phyloP scores from a whole-genome alignment of 768 basidiomycete species.

The Lentinula sp. region DNA sequence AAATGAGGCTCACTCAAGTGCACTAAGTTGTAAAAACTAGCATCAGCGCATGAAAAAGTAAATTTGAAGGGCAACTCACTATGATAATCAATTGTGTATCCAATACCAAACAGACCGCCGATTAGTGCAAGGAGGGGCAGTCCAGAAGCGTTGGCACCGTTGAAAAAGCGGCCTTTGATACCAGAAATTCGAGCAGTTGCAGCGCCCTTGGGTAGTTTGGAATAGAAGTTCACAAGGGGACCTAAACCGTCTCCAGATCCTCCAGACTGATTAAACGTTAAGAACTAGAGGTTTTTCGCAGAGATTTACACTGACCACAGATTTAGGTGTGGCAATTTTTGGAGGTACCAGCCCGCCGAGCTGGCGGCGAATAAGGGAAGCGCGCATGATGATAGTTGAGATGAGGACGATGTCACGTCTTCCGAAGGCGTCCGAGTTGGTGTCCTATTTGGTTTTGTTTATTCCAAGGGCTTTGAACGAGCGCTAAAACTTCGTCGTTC shows the following conservation, averaged over 20 bases:
- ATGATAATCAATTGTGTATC: slow-evolving; percentile 87
- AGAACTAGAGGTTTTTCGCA: slow-evolving; percentile 6
- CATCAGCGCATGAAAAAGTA: background rate
- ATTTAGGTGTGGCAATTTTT: slow-evolving; percentile 88
- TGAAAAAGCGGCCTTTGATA: slow-evolving; percentile 78
- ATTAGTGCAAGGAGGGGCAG: slow-evolving; percentile 61
- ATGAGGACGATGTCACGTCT: background rate
- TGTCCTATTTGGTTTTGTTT: background rate
- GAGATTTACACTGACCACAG: slow-evolving; percentile 55
- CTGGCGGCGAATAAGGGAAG: slow-evolving; percentile 79
- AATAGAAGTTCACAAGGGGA: slow-evolving; percentile 92
- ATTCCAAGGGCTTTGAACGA: background rate
- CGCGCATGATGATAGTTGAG: slow-evolving; percentile 54
- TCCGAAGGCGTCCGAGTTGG: background rate
- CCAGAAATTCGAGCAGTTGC: slow-evolving; percentile 57
- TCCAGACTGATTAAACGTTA: slow-evolving; percentile 47
- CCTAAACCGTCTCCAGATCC: slow-evolving; percentile 76
- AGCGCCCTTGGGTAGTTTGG: slow-evolving; percentile 89
- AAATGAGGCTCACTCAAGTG: slow-evolving; percentile 63
- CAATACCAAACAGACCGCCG: slow-evolving; percentile 62
- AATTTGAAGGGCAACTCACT: slow-evolving; percentile 45
- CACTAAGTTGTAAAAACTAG: slow-evolving; percentile 38
- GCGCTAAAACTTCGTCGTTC: background rate
- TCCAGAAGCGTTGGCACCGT: slow-evolving; percentile 80
- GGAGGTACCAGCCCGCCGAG: slow-evolving; percentile 86